Evolutionary conservation across 768 basidiomycete species (phyloP), one percentile per base, ranked within the genome.

Genomic region (Gymnopilus dilepis): DNA sequence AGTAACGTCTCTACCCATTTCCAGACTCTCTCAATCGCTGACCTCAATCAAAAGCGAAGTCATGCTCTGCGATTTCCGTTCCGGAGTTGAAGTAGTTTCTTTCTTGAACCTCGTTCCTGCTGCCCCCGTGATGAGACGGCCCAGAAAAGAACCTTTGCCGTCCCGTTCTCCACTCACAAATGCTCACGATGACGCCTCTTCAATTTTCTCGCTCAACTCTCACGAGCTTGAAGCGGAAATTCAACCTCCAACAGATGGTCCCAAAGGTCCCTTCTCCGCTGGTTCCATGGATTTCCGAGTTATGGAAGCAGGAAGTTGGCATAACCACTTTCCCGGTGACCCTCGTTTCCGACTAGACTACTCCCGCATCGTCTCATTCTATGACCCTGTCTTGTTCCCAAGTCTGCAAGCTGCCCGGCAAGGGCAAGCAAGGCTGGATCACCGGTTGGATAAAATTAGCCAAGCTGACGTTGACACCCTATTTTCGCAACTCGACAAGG

Each of bases 1-100:
- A 64, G 80, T 70, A 82, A 62, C 63, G 80, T 37, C 70, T 12
- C 21, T 8, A 26, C 12, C 8, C 26, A 19, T 33, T 17, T 28
- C 33, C 26, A 26, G 24, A 8, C 38, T 7, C 15, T 17, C 12
- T 53, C 21, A 1, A 40, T 42, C 30, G 19, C 8, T 6, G 15
- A 21, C 8, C 43, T 57, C 7, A n/a, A n/a, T 17, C 28, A 31
- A 47, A 54, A 83, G 81, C 58, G 83, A 84, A 67, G 70, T 82
- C n/a, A 81, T 82, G 76, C 69, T 82, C 15, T 84, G 82, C 63
- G 73, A 82, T 65, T 82, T 84, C 62, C 75, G 70, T 4, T 66
- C 70, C 1, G 80, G 79, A 6, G 69, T 84, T 11, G 70, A 75
- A n/a, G 61, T 73, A 1, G 73, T 78, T 8, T 79, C 82, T 15